Base-by-base conservation (phyloP, 1,139 yeast species). In the Meyerozyma sp. region DNA sequence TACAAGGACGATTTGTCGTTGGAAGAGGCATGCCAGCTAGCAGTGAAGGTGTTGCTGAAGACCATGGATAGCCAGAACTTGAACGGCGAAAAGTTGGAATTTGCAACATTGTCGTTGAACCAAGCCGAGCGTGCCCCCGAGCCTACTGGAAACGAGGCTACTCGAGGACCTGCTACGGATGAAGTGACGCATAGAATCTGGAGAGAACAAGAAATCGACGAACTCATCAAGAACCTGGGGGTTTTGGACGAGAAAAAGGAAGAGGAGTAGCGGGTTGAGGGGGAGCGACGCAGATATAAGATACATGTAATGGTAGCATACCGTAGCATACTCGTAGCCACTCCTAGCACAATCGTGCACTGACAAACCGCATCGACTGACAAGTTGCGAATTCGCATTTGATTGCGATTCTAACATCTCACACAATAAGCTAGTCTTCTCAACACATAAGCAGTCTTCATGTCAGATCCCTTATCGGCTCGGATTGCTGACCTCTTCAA, bases 31-130 rank as follows among this genome's bases (percentile, higher is more conserved):
- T 79, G 89, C 49, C 89, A 84, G 53, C 73, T 93, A 61, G 98
- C 98, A 6, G 75, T 93, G 59, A 90, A 90, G 68, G 95, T 94
- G 36, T 77, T 94, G 52, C 82, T 94, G 44, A 94, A 94, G 71
- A 94, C 98, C 10, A 90, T 94, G 77, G 99, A 94, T 65, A 77
- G 88, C 44, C 81, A 95, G 38, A 82, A 88, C 44, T 73, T 94
- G 59, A 86, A 90, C 30, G 79, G 89, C 58, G 96, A 90, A 47
- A 90, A 90, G 68, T 75, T 91, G 52, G 98, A 91, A 67, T 84
- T 91, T 62, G 90, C 97, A 34, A 89, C 96, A 3, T 63, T 69
- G 51, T 60, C 66, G 44, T 77, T 88, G 46, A 75, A 79, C 29
- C 68, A 73, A 53, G 65, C 65, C 5, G 18, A 30, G 16, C 20